phyloP scores from a whole-genome alignment of 2,329 filamentous ascomycete species.

The Proliferodiscus dingleyae region DNA sequence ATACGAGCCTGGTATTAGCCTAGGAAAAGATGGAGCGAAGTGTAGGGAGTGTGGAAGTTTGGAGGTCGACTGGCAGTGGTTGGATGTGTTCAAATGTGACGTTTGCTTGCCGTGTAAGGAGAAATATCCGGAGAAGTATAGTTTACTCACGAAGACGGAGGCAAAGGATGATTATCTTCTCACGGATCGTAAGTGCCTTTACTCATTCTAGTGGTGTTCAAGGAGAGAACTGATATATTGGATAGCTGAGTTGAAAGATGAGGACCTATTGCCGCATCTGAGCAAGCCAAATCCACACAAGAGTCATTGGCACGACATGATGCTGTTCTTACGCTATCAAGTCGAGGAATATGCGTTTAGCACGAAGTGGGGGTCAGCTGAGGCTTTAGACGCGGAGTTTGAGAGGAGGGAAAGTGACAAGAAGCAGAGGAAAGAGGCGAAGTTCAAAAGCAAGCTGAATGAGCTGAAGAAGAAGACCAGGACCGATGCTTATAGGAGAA shows the following conservation, averaged over 20 bases:
- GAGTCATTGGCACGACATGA: slow-evolving; percentile 97
- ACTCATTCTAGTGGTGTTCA: no score
- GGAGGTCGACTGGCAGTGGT: slow-evolving; percentile 95
- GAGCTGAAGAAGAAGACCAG: slow-evolving; percentile 91
- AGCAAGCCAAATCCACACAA: slow-evolving; percentile 93
- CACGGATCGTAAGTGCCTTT: slow-evolving; percentile 67
- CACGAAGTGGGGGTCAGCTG: slow-evolving; percentile 84
- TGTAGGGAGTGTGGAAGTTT: slow-evolving; percentile 78
- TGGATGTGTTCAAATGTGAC: slow-evolving; percentile 70
- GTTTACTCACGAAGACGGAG: slow-evolving; percentile 92
- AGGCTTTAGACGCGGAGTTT: slow-evolving; percentile 84
- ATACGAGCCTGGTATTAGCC: slow-evolving; percentile 79
- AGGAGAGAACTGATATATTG: slow-evolving; percentile 1
- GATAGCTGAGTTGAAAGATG: slow-evolving; percentile 81
- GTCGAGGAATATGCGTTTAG: slow-evolving; percentile 90
- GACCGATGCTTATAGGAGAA: slow-evolving; percentile 81
- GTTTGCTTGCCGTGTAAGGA: slow-evolving; percentile 88
- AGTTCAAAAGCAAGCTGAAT: slow-evolving; percentile 83
- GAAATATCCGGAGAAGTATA: slow-evolving; percentile 86
- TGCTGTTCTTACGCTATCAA: slow-evolving; percentile 89
- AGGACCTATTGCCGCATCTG: slow-evolving; percentile 79
- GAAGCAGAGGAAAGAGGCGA: slow-evolving; percentile 81
- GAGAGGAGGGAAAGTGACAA: slow-evolving; percentile 72
- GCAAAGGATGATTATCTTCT: slow-evolving; percentile 91
- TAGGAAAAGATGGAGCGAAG: slow-evolving; percentile 62